Evolutionary conservation across 257 asterid species (phyloP).

Genomic region (Forsythia viridissima): DNA sequence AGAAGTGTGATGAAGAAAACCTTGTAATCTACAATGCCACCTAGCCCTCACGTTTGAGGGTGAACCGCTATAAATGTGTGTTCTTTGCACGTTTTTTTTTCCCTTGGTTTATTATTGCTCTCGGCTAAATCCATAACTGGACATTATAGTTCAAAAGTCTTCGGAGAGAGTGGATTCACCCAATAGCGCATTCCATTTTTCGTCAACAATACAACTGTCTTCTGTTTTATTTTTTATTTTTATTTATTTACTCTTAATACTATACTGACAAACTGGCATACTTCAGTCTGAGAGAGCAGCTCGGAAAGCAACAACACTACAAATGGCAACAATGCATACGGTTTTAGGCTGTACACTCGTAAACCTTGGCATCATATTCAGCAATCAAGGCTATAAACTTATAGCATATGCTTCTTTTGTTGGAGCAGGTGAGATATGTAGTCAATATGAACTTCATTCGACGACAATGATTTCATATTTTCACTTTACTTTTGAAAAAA

Average conservation of each 20-base stretch:
- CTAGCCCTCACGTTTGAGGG: too few species aligned
- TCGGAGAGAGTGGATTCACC: too few species aligned
- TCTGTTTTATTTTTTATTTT: too few species aligned
- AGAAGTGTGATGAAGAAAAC: too few species aligned
- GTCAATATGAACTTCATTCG: neutral
- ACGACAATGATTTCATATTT: neutral
- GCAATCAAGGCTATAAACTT: constrained; percentile 57
- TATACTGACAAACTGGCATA: neutral
- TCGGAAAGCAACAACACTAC: constrained; percentile 76
- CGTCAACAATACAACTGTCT: too few species aligned
- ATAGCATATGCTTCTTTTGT: constrained; percentile 68
- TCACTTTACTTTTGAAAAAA: neutral
- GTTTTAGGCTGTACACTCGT: constrained; percentile 76
- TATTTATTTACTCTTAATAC: too few species aligned
- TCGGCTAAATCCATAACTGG: too few species aligned
- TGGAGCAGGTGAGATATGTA: constrained; percentile 59
- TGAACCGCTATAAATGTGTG: too few species aligned
- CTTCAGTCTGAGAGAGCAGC: constrained; percentile 96
- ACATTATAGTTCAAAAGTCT: too few species aligned
- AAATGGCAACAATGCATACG: constrained; percentile 88
- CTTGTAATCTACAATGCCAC: too few species aligned
- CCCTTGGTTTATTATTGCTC: neutral
- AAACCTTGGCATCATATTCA: constrained; percentile 66
- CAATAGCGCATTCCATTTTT: too few species aligned
- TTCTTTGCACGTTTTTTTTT: too few species aligned